Conservation (phyloP, 2,329 filamentous ascomycete genomes). For the Zymoseptoria pseudotritici region DNA sequence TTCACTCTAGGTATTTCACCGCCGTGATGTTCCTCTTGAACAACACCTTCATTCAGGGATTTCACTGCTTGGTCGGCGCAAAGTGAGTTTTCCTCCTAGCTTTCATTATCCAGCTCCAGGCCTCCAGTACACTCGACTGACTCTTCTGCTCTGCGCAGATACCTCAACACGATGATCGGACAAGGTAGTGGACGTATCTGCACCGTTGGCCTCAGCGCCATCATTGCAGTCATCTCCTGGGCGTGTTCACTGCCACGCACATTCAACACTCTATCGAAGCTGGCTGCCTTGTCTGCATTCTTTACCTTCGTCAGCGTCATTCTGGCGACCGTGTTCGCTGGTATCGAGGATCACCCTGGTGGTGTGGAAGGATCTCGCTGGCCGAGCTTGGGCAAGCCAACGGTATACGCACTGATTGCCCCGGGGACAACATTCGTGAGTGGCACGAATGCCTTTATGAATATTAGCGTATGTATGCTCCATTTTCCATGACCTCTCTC, state of each 20-base stretch:
- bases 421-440: constrained; percentile 69
- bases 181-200: constrained; percentile 54
- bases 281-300: constrained; percentile 70
- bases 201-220: constrained; percentile 70
- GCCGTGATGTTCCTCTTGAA: constrained; percentile 88
- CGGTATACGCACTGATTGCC: constrained; percentile 61
- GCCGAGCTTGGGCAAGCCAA: constrained; percentile 49
- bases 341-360: constrained; percentile 61
- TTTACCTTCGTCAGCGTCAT: constrained; percentile 89
- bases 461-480: constrained; percentile 54
- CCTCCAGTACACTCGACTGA: not conserved
- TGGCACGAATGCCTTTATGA: constrained; percentile 82
- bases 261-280: constrained; percentile 69
- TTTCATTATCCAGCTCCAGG: not conserved
- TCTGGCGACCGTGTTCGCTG: constrained; percentile 74
- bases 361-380: constrained; percentile 38
- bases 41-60: constrained; percentile 79
- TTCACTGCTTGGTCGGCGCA: constrained; percentile 77
- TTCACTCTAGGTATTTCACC: constrained; percentile 37
- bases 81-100: constrained; percentile 35
- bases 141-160: constrained; percentile 31
- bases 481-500: no score
- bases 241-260: constrained; percentile 76
- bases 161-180: constrained; percentile 75
- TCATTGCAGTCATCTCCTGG: constrained; percentile 69